These are phyloP conservation scores for Kondoa subrosea DNA, from an alignment of 768 basidiomycete genomes.

Conservation along the genomic window DNA sequence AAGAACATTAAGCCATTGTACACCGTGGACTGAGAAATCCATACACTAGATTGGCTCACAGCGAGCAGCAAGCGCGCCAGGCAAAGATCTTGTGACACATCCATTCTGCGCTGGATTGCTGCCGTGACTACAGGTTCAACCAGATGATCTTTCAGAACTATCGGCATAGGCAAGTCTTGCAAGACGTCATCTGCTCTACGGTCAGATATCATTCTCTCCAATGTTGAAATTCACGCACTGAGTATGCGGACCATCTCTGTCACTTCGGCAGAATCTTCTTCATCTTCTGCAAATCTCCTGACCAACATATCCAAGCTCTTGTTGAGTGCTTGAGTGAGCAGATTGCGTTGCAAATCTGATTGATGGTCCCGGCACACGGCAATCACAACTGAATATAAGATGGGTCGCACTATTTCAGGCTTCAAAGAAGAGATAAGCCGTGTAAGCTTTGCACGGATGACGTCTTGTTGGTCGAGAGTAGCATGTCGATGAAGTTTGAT, in stretches of 20 bases:
- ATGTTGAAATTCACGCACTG: constrained; percentile 12
- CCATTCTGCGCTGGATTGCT: constrained; percentile 46
- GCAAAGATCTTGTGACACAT: neutral
- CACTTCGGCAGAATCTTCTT: constrained; percentile 17
- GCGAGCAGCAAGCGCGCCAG: neutral
- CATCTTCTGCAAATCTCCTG: constrained; percentile 36
- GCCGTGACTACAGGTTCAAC: constrained; percentile 56
- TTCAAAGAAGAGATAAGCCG: neutral
- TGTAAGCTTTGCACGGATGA: neutral
- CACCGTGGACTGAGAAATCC: too few relatives aligned
- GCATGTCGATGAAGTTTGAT: neutral
- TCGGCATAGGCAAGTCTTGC: constrained; percentile 9
- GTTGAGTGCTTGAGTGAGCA: constrained; percentile 30
- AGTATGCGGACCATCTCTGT: constrained; percentile 16
- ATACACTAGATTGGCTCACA: neutral
- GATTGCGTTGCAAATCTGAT: neutral
- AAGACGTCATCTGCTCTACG: constrained; percentile 2
- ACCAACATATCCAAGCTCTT: constrained; percentile 44
- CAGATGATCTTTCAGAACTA: constrained; percentile 41
- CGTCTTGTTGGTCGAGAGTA: neutral
- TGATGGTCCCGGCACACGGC: neutral
- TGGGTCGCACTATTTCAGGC: neutral
- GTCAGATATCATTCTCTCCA: constrained; percentile 3
- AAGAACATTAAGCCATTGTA: neutral
- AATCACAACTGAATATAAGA: neutral